A percentile compares a stretch with the other conserved stretches of the same genome.
These are phyloP conservation scores for Zymoseptoria tritici DNA, from an alignment of 2,329 filamentous ascomycete genomes.

Conservation along the genomic window DNA sequence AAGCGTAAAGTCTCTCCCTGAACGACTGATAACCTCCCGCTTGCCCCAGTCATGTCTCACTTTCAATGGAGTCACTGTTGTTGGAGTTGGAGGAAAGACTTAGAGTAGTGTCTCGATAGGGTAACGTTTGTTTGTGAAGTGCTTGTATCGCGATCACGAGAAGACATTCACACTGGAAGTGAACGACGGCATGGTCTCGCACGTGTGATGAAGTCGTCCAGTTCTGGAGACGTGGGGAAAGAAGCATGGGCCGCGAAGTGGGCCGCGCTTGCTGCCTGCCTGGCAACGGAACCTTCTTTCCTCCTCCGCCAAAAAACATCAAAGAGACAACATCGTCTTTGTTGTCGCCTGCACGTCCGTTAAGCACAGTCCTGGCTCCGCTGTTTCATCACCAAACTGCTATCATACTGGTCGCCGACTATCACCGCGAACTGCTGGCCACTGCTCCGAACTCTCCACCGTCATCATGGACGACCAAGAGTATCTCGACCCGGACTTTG, in stretches of 20 bases:
- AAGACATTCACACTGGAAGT: too few species aligned
- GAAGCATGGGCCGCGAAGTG: neutral
- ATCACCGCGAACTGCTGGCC: neutral
- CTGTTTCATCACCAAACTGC: neutral
- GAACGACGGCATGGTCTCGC: too few species aligned
- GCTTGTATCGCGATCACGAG: too few species aligned
- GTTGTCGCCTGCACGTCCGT: neutral
- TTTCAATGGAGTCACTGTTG: too few species aligned
- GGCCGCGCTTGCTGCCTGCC: neutral
- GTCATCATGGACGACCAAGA: constrained; percentile 54
- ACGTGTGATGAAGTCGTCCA: neutral
- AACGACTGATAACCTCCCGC: too few species aligned
- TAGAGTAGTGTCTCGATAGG: too few species aligned
- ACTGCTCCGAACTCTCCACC: neutral
- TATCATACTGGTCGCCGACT: neutral
- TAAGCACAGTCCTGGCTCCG: too few species aligned
- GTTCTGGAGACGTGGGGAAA: neutral
- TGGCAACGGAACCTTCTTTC: neutral
- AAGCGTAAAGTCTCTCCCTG: too few species aligned
- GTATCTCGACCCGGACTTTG: constrained; percentile 82
- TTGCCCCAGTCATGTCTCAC: too few species aligned
- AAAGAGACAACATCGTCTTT: neutral
- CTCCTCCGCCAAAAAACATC: neutral
- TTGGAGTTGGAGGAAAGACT: too few species aligned
- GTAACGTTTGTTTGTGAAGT: too few species aligned